Conservation (phyloP, 2,329 filamentous ascomycete genomes). For the Penicillium sp. region DNA sequence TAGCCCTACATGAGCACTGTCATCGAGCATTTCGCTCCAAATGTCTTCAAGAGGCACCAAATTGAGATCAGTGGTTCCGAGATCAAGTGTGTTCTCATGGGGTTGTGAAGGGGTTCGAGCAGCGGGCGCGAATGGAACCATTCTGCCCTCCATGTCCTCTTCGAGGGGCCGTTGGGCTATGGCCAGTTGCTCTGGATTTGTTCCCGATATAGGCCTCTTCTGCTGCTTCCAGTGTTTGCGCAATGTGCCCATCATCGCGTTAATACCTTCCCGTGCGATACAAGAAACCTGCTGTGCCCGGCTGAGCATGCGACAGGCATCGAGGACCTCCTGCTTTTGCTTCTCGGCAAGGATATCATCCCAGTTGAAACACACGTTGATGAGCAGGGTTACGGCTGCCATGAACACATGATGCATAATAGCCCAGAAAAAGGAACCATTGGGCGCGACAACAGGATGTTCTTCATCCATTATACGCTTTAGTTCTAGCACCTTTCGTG, state of each 20-base stretch:
- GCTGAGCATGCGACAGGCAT: constrained; percentile 40
- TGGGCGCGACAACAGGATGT: constrained; percentile 24
- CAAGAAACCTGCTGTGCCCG: constrained; percentile 34
- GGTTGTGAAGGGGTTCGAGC: not conserved
- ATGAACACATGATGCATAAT: constrained; percentile 44
- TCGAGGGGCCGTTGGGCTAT: not conserved
- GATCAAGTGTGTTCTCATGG: not conserved
- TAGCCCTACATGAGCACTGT: not conserved
- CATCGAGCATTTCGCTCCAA: not conserved
- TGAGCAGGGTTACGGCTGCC: constrained; percentile 40
- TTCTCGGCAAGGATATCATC: constrained; percentile 37
- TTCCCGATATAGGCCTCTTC: constrained; percentile 2
- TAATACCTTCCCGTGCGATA: constrained; percentile 33
- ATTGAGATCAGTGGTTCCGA: constrained; percentile 9
- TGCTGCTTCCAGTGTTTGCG: constrained; percentile 31
- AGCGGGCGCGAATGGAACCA: not conserved
- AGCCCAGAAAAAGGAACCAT: constrained; percentile 31
- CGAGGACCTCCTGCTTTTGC: constrained; percentile 37
- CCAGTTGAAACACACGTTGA: constrained; percentile 44
- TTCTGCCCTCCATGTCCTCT: not conserved
- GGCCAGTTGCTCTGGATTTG: not conserved
- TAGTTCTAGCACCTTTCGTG: constrained; percentile 38
- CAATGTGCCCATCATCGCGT: constrained; percentile 39
- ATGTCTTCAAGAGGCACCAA: not conserved
- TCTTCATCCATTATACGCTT: constrained; percentile 37